phyloP scores from a whole-genome alignment of 768 basidiomycete genomes.

The Butyriboletus loyo region DNA sequence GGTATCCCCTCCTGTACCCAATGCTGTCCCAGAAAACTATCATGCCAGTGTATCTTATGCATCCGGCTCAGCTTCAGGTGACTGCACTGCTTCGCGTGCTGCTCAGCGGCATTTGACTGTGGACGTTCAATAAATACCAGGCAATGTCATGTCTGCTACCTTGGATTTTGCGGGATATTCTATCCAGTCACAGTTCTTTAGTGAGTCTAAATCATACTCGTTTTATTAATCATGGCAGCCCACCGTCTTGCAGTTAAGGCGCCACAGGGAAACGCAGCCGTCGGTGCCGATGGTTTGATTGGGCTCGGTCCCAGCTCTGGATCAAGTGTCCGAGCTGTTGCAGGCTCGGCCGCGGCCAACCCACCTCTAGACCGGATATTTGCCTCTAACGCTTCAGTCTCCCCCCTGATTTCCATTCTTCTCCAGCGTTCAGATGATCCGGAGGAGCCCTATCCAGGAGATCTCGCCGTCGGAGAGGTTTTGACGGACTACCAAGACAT shows the following conservation, averaged over 20 bases:
- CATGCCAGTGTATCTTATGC: conserved; percentile 50
- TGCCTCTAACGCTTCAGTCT: conserved; percentile 49
- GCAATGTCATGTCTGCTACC: conserved; percentile 28
- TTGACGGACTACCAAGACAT: conserved; percentile 49
- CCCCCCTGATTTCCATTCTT: conserved; percentile 62
- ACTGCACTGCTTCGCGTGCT: background rate
- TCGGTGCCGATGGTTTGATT: conserved; percentile 35
- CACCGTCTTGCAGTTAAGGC: conserved; percentile 22
- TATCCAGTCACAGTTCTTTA: conserved; percentile 42
- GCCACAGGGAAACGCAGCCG: conserved; percentile 3
- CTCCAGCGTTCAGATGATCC: conserved; percentile 60
- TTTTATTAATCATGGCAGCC: background rate
- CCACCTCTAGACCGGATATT: conserved; percentile 67
- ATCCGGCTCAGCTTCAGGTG: conserved; percentile 50
- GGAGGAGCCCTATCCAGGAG: conserved; percentile 49
- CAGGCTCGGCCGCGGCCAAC: conserved; percentile 41
- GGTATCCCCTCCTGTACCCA: conserved; percentile 46
- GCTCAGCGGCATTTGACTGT: background rate
- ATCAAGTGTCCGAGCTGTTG: conserved; percentile 42
- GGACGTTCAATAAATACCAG: conserved; percentile 10
- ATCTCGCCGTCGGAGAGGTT: conserved; percentile 61
- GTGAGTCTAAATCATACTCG: background rate
- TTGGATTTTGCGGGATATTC: conserved; percentile 38
- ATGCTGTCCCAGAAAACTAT: conserved; percentile 37
- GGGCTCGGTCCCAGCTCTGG: conserved; percentile 65